A percentile compares a stretch with the other conserved stretches of the same genome.
phyloP scores from a whole-genome alignment of 257 asterid genomes.

The Rubia yunnanensis region DNA sequence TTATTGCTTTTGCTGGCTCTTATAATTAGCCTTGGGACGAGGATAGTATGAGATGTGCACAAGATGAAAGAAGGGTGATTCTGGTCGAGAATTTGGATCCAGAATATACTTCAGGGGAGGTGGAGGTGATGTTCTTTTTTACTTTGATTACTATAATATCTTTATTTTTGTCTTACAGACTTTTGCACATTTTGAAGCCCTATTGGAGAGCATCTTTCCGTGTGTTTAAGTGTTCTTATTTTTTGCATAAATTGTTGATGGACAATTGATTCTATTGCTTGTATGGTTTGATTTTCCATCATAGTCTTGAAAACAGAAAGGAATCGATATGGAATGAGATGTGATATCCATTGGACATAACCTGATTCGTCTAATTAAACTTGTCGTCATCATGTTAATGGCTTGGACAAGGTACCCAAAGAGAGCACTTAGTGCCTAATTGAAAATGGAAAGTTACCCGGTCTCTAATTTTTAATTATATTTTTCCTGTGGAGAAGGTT shows the following conservation, averaged over 20 bases:
- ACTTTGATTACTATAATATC: not conserved
- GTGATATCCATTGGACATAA: not conserved
- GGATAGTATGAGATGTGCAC: constrained; percentile 43
- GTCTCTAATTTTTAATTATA: not conserved
- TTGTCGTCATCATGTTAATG: too few species aligned
- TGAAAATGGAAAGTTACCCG: not conserved
- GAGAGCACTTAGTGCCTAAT: not conserved
- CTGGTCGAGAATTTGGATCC: constrained; percentile 72
- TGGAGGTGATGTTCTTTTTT: constrained; percentile 43
- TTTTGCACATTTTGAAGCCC: not conserved
- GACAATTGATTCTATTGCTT: not conserved
- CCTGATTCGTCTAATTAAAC: not conserved
- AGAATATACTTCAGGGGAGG: constrained; percentile 68
- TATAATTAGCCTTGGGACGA: constrained; percentile 61
- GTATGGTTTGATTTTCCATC: not conserved
- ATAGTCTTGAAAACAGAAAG: not conserved
- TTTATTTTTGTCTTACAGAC: not conserved
- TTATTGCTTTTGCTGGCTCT: not conserved
- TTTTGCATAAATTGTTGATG: not conserved
- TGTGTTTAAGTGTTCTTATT: not conserved
- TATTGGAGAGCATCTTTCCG: not conserved
- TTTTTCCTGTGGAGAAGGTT: not conserved
- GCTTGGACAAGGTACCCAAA: not conserved
- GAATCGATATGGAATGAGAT: not conserved
- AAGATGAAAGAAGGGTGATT: constrained; percentile 48